Percentiles rank a stretch among this genome's conserved stretches.
These are phyloP conservation scores for Pseudevernia furfuracea DNA, from an alignment of 495 filamentous ascomycete genomes.

Conservation along the genomic window DNA sequence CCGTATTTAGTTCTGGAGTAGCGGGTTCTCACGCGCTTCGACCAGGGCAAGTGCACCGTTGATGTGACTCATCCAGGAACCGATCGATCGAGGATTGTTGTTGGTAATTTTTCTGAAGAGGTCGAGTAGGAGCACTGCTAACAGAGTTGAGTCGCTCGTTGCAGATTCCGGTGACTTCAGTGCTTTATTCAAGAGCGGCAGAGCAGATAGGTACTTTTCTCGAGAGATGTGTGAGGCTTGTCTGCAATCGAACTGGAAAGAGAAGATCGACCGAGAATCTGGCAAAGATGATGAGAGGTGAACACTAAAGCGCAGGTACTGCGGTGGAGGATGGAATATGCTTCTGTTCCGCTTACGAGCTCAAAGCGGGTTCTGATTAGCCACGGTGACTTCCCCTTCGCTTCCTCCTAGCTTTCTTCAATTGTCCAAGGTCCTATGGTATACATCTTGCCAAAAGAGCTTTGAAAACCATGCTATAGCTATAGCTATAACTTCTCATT, in stretches of 20 bases:
- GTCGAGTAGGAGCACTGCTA: conserved; percentile 28
- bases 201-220: conserved; percentile 22
- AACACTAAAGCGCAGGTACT: not conserved
- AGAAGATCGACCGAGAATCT: conserved; percentile 29
- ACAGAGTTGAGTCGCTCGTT: conserved; percentile 23
- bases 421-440: too few species aligned
- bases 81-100: conserved; percentile 13
- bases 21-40: conserved; percentile 22
- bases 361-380: not conserved
- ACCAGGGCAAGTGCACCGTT: conserved; percentile 32
- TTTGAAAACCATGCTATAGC: not conserved
- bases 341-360: not conserved
- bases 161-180: conserved; percentile 11
- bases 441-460: not conserved
- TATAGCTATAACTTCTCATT: not conserved
- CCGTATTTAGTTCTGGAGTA: conserved; percentile 18
- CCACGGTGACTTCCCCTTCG: not conserved
- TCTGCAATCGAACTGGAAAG: conserved; percentile 11
- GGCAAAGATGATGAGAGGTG: conserved; percentile 29
- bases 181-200: conserved; percentile 21
- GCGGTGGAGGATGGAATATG: not conserved
- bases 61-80: conserved; percentile 29
- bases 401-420: not conserved
- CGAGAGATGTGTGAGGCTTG: conserved; percentile 14
- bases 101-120: conserved; percentile 29